Evolutionary conservation across 148 eudicot species (phyloP).

Genomic region (Oxyria digyna): DNA sequence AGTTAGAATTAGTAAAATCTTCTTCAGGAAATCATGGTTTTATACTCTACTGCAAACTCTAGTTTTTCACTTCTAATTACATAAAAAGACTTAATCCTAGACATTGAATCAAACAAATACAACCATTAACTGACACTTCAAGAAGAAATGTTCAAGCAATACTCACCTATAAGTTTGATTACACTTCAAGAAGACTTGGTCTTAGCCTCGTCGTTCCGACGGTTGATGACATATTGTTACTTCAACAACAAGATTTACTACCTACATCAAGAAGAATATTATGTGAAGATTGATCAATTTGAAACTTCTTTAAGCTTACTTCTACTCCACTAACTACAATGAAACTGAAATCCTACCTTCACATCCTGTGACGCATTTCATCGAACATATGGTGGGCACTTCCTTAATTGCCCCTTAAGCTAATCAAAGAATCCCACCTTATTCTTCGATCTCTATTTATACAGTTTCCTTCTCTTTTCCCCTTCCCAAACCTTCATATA

Average conservation of each 20-base stretch:
- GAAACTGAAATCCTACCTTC: neutral
- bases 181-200: too few relatives aligned
- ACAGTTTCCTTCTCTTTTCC: conserved; percentile 12
- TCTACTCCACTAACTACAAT: neutral
- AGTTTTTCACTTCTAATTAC: too few relatives aligned
- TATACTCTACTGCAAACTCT: too few relatives aligned
- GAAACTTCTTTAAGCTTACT: conserved; percentile 4
- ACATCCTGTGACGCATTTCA: neutral
- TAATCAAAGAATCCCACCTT: conserved; percentile 5
- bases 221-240: neutral
- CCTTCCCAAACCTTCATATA: conserved; percentile 16
- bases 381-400: conserved; percentile 5
- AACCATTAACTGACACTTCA: too few relatives aligned
- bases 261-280: neutral
- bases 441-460: conserved; percentile 4
- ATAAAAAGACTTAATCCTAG: too few relatives aligned
- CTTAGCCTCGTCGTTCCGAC: too few relatives aligned
- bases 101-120: too few relatives aligned
- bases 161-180: neutral
- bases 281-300: too few relatives aligned
- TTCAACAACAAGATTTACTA: neutral
- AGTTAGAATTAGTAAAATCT: too few relatives aligned
- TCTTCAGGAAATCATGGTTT: too few relatives aligned
- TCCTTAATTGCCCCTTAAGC: conserved; percentile 27
- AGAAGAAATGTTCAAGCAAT: too few relatives aligned